Percentiles rank a stretch among this genome's conserved stretches.
Conservation (phyloP, 169 alveolate genomes). For the Haemoproteus tartakovskyi region DNA sequence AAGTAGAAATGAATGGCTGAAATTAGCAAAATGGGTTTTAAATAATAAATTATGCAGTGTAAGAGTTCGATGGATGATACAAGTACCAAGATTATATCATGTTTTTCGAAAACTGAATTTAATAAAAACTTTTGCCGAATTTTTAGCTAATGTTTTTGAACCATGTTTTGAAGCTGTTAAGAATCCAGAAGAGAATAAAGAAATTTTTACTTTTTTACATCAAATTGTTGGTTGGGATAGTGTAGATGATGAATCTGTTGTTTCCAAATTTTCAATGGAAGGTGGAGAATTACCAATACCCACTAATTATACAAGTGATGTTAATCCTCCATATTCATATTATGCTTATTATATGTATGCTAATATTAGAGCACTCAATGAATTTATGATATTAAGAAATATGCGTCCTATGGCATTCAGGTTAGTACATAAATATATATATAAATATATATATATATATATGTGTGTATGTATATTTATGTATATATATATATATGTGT, state of each 20-base stretch:
- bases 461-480: too few species aligned
- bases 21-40: conserved; percentile 87
- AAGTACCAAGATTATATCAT: conserved; percentile 87
- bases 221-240: conserved; percentile 84
- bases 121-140: conserved; percentile 78
- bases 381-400: conserved; percentile 80
- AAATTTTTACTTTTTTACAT: conserved; percentile 67
- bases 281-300: conserved; percentile 79
- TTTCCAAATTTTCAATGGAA: conserved; percentile 62
- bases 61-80: conserved; percentile 85
- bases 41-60: conserved; percentile 74
- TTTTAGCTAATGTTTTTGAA: conserved; percentile 78
- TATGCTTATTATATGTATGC: conserved; percentile 89
- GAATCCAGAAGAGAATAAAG: conserved; percentile 81
- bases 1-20: conserved; percentile 86
- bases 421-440: conserved; percentile 22
- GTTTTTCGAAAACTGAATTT: conserved; percentile 74
- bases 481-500: too few species aligned
- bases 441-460: too few species aligned
- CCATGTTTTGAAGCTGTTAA: conserved; percentile 85
- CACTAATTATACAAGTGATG: conserved; percentile 75
- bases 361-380: conserved; percentile 84
- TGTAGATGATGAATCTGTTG: conserved; percentile 83
- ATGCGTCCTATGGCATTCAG: conserved; percentile 81
- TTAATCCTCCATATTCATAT: conserved; percentile 91